Evolutionary conservation across 2,329 filamentous ascomycete genomes (phyloP).

Genomic region (Aspergillus sergii): DNA sequence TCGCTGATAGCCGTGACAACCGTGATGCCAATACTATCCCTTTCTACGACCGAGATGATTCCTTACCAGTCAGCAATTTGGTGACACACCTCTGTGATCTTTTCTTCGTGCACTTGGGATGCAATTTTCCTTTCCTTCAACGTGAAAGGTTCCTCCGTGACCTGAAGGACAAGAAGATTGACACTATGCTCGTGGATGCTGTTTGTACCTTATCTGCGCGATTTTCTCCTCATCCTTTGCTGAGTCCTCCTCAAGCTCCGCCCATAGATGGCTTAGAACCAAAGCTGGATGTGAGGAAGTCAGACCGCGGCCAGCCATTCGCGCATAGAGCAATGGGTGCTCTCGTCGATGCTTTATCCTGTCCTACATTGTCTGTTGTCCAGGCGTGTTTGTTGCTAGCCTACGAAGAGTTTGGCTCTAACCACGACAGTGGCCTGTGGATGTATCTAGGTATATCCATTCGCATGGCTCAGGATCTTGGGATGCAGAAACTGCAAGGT

Average conservation of each 20-base stretch:
- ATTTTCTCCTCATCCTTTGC: constrained; percentile 66
- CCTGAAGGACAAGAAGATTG: constrained; percentile 77
- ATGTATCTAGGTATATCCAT: constrained; percentile 91
- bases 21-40: constrained; percentile 56
- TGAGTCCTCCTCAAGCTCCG: constrained; percentile 55
- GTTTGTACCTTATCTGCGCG: constrained; percentile 80
- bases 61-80: constrained; percentile 70
- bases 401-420: constrained; percentile 86
- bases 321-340: constrained; percentile 81
- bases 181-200: constrained; percentile 82
- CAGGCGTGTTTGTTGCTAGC: constrained; percentile 82
- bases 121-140: constrained; percentile 82
- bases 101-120: constrained; percentile 81
- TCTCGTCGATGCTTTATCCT: constrained; percentile 79
- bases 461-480: constrained; percentile 77
- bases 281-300: constrained; percentile 44
- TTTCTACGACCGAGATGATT: constrained; percentile 74
- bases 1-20: constrained; percentile 30
- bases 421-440: constrained; percentile 87
- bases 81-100: constrained; percentile 76
- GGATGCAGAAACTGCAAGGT: constrained; percentile 79
- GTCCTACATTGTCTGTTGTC: constrained; percentile 78
- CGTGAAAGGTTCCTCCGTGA: constrained; percentile 72
- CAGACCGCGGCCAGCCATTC: constrained; percentile 75
- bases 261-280: constrained; percentile 47